Base-by-base conservation (phyloP, 352 stramenopile species). In the Phytophthora sansomeana region DNA sequence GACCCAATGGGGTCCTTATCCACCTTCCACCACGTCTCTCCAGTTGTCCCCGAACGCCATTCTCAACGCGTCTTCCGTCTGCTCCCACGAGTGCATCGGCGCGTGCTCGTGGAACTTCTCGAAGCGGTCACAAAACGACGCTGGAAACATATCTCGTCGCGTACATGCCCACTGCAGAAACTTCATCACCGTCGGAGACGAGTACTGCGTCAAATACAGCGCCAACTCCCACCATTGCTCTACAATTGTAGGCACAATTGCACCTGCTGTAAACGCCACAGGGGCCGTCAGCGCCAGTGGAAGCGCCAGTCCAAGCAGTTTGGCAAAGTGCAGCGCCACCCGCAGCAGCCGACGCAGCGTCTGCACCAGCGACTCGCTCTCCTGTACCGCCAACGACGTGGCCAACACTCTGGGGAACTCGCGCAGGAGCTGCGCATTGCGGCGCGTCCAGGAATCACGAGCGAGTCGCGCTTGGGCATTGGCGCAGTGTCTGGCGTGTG, bases 151-250 rank as follows among this genome's bases (percentile, higher is more conserved):
- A 70, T 99, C 97, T 17, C 94, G 85, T 11, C 97, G 82, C 17
- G 94, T 98, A 26, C 93, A 96, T 1, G 94, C 91, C 97, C 97
- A 99, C 77, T 99, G 97, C 38, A 94, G 81, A 47, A 98, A 94
- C 79, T 99, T 99, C 74, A 98, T 95, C 63, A 98, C 91, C 5
- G 89, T 86, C 2, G 97, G 97, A 13, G 96, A 97, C 51, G 82
- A 82, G 39, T 60, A 75, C 58, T 91, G 69, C 17, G 87, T 84
- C 6, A 80, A 49, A 75, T 79, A 91, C 14, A 92, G 35, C 6
- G 86, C 77, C 29, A 90, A 70, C 14, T 67, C 69, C 88, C 89
- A 96, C 85, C 84, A 95, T 29, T 69, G 63, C 14, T 82, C 30
- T 39, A 80, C 71, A n/a, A 90, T 24, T 50, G 26, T 7, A 14